Base-by-base conservation (phyloP, 768 basidiomycete genomes). In the Coprinopsis cinerea region DNA sequence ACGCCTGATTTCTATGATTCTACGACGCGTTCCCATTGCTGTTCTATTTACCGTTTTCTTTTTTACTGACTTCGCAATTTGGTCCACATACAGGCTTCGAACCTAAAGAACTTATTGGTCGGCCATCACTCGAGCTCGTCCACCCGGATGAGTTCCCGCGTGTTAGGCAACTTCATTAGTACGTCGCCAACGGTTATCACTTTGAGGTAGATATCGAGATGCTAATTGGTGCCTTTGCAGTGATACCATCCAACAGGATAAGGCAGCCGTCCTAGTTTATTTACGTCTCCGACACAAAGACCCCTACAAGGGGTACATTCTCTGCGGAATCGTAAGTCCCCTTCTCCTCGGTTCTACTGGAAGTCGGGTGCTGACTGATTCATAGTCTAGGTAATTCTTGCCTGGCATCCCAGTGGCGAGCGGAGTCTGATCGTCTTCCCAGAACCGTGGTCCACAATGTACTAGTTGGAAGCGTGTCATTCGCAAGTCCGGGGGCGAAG, bases 221-320 rank as follows among this genome's bases (percentile, higher is more conserved):
- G 20, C 27, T 41, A 24, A 37, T n/a, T 10, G 7, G 36, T 3
- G 7, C 26, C 23, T 15, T n/a, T 17, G 15, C 55, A 88, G 85
- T 56, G 83, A 86, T 35, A 90, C 86, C 1, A 88, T 90, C 53
- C 70, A 73, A 35, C 76, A 82, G 58, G 88, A 91, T 67, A 87
- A 88, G 60, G 88, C 88, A 0, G 88, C 88, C 0, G 83, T 79
- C 15, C 74, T 90, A 18, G 84, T 81, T 2, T 91, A 90, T 58
- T 71, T 90, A 49, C 84, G 88, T 47, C 73, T 91, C 67, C 76
- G 77, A 60, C 88, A 90, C 69, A 89, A 88, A 59, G 81, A 87
- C 59, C 85, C 83, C 0, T 79, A 79, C 66, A 81, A 82, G 53
- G 88, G 86, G 3, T 89, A 85, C 57, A 68, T 89, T 39, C 70